These are phyloP conservation scores for Teunomyces stri DNA, from an alignment of 805 yeast genomes.

Conservation along the genomic window DNA sequence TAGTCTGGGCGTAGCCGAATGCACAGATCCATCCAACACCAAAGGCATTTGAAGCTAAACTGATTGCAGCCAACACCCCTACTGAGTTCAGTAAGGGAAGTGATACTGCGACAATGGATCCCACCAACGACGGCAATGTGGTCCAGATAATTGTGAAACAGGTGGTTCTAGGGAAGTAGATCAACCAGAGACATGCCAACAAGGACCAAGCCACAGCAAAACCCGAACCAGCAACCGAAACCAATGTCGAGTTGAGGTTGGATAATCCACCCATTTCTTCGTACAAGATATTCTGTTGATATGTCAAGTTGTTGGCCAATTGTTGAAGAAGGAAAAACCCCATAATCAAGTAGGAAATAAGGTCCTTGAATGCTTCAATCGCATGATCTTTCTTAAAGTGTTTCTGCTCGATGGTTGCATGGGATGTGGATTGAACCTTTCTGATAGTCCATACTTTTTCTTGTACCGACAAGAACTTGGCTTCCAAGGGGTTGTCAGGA, in stretches of 20 bases:
- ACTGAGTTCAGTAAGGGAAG: slow-evolving; percentile 44
- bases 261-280: slow-evolving; percentile 41
- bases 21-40: slow-evolving; percentile 39
- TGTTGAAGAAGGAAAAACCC: slow-evolving; percentile 42
- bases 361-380: slow-evolving; percentile 50
- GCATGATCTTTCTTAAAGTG: slow-evolving; percentile 47
- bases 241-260: slow-evolving; percentile 48
- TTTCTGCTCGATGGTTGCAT: slow-evolving; percentile 38
- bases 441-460: slow-evolving; percentile 52
- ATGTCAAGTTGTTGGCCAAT: slow-evolving; percentile 52
- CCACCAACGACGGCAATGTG: slow-evolving; percentile 44
- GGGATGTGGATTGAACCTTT: slow-evolving; percentile 34
- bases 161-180: slow-evolving; percentile 31
- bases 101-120: slow-evolving; percentile 44
- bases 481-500: slow-evolving; percentile 57
- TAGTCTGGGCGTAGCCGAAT: slow-evolving; percentile 27
- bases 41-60: slow-evolving; percentile 45
- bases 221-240: slow-evolving; percentile 53
- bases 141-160: slow-evolving; percentile 34
- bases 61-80: slow-evolving; percentile 42
- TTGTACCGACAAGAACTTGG: slow-evolving; percentile 43
- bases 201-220: slow-evolving; percentile 42
- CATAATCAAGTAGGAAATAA: slow-evolving; percentile 19
- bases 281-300: slow-evolving; percentile 51
- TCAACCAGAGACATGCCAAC: slow-evolving; percentile 32